Evolutionary conservation across 2,329 filamentous ascomycete genomes (phyloP), one percentile per base, ranked within the genome.

Genomic region (Fusarium guadeloupense): DNA sequence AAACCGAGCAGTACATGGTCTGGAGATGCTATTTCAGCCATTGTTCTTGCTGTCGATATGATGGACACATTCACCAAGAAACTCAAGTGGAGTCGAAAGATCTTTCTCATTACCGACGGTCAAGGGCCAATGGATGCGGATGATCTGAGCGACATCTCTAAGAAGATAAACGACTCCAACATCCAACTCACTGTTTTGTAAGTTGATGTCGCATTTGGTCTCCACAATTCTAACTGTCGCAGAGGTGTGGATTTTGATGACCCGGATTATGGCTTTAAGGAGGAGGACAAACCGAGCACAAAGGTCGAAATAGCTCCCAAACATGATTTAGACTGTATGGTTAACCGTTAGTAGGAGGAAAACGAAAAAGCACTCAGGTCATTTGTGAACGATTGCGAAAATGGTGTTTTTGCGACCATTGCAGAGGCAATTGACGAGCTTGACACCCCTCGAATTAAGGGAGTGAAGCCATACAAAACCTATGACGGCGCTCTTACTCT

Each of bases 201-300:
- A 75, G 89, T 83, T 5, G 17, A 10, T 9, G 7, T 3, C 5
- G 47, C 14, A 26, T 10, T n/a, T n/a, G 5, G n/a, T 6, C n/a
- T 12, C 14, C 7, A 5, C 34, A 19, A 4, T 26, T 41, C 68
- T 74, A 55, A 74, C 48, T 6, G 28, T 30, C 9, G 13, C 35
- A 93, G 90, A 48, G 95, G 95, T 13, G 86, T 96, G 16, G 95
- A 99, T 73, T 98, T 99, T 75, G 93, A 99, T 72, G 93, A 97
- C 73, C 73, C 86, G 1, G 93, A 96, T 3, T 97, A 89, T 71
- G 93, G 93, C 35, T 91, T 92, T 72, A 96, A 96, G 74, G 94
- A 98, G 77, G 93, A 97, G 74, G 85, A 90, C 63, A 99, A 99
- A 73, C 78, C 88, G 16, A 64, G 74, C 1, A 73, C 75, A 45